Conservation (phyloP, 805 yeast species). For the Groenewaldozyma tartarivorans region DNA sequence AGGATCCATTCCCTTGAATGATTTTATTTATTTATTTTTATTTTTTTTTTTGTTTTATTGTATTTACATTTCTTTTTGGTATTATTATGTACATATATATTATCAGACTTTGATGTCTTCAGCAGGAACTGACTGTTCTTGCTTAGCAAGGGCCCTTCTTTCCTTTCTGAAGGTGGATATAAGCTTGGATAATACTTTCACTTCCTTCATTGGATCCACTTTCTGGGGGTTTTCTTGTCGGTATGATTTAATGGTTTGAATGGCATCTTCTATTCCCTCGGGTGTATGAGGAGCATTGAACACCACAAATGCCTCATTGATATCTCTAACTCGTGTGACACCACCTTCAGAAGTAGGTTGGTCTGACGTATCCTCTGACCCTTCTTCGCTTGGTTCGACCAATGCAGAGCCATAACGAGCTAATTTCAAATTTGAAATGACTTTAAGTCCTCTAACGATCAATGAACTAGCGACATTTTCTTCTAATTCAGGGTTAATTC, state of each 20-base stretch:
- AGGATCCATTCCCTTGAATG: constrained; percentile 18
- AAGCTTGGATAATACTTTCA: constrained; percentile 21
- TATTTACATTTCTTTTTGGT: not conserved
- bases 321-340: constrained; percentile 20
- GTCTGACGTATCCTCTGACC: constrained; percentile 17
- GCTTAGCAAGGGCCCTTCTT: too few relatives aligned
- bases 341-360: constrained; percentile 8
- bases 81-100: not conserved
- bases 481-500: constrained; percentile 64
- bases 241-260: constrained; percentile 35
- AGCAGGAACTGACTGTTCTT: too few relatives aligned
- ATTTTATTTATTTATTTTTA: not conserved
- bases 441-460: constrained; percentile 58
- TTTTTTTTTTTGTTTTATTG: too few relatives aligned
- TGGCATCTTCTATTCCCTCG: constrained; percentile 32
- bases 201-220: constrained; percentile 19
- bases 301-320: constrained; percentile 39
- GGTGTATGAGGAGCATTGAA: constrained; percentile 38
- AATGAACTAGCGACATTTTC: constrained; percentile 48
- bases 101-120: not conserved
- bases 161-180: constrained; percentile 15
- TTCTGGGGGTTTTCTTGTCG: constrained; percentile 32
- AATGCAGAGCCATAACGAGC: constrained; percentile 31
- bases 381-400: constrained; percentile 15
- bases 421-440: constrained; percentile 60